phyloP scores from a whole-genome alignment of 345 rosid genomes.

The Eucalyptus sp. region DNA sequence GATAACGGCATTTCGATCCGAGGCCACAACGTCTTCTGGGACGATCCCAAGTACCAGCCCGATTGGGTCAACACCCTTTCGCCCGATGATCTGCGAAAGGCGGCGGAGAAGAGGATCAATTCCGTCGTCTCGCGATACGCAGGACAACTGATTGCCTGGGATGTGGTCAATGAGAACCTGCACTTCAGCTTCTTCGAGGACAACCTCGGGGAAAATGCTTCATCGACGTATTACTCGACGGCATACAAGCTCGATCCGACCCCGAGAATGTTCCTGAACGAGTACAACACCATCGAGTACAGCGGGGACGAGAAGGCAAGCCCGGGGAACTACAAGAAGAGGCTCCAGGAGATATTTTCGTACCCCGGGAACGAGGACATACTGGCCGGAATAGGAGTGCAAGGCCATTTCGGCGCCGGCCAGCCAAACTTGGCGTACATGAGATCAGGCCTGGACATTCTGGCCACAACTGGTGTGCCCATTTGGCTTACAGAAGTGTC shows the following conservation, averaged over 20 bases:
- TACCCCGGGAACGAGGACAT: slow-evolving; percentile 37
- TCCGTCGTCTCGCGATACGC: slow-evolving; percentile 56
- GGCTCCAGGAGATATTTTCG: slow-evolving; percentile 33
- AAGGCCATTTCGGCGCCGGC: slow-evolving; percentile 47
- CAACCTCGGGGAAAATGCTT: slow-evolving; percentile 45
- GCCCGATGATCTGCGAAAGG: slow-evolving; percentile 15
- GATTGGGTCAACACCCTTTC: slow-evolving; percentile 48
- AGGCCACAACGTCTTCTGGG: slow-evolving; percentile 86
- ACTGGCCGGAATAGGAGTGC: slow-evolving; percentile 57
- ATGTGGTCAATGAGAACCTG: slow-evolving; percentile 71
- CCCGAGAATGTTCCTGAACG: slow-evolving; percentile 58
- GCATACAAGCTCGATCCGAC: slow-evolving; percentile 41
- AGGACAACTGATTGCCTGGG: slow-evolving; percentile 71
- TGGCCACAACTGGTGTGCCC: slow-evolving; percentile 52
- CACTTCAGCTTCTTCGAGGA: slow-evolving; percentile 75
- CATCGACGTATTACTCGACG: slow-evolving; percentile 21
- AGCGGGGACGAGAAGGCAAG: slow-evolving; percentile 10
- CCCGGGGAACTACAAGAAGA: slow-evolving; percentile 24
- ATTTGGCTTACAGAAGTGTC: slow-evolving; percentile 77
- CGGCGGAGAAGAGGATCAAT: slow-evolving; percentile 34
- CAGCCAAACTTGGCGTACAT: slow-evolving; percentile 65
- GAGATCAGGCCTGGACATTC: slow-evolving; percentile 56
- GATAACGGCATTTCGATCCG: slow-evolving; percentile 36
- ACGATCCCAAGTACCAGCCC: slow-evolving; percentile 43
- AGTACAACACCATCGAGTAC: slow-evolving; percentile 61